Conservation (phyloP, 139 green algal species). For the Chlorokybus atmophyticus region DNA sequence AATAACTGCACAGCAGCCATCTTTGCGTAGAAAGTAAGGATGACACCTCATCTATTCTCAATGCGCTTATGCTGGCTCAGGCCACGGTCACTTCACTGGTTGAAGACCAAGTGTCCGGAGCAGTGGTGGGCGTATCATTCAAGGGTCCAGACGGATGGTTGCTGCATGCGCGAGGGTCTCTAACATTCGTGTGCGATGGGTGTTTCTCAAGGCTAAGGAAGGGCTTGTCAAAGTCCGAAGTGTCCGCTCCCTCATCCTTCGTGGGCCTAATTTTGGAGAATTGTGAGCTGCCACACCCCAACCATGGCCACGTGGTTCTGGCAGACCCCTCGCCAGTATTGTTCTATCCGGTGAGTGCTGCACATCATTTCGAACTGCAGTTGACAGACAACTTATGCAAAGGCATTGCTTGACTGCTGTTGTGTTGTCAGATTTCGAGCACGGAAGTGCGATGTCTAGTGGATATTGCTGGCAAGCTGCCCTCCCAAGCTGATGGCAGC, state of each 20-base stretch:
- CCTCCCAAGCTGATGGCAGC: slow-evolving; percentile 34
- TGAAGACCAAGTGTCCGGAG: slow-evolving; percentile 44
- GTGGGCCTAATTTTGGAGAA: slow-evolving; percentile 74
- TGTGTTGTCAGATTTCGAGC: slow-evolving; percentile 42
- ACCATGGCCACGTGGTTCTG: slow-evolving; percentile 90
- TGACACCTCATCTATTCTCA: too few species aligned
- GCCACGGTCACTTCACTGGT: slow-evolving; percentile 33
- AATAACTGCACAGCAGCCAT: too few species aligned
- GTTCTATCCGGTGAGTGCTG: slow-evolving; percentile 72
- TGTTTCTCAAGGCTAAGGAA: slow-evolving; percentile 88
- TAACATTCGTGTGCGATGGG: slow-evolving; percentile 91
- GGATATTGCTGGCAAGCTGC: slow-evolving; percentile 71
- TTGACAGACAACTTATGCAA: too few species aligned
- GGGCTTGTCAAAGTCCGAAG: slow-evolving; percentile 41
- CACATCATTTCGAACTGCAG: not conserved
- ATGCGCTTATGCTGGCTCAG: too few species aligned
- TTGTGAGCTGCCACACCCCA: slow-evolving; percentile 55
- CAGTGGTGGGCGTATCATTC: not conserved
- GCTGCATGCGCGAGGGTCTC: slow-evolving; percentile 35
- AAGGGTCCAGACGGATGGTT: slow-evolving; percentile 3
- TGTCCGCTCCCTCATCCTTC: slow-evolving; percentile 73
- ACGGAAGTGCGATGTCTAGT: slow-evolving; percentile 80
- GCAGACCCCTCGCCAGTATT: slow-evolving; percentile 86
- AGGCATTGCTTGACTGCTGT: too few species aligned
- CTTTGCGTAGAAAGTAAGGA: too few species aligned